Conservation (phyloP, 148 eudicot species). For the Camellia sinensis region DNA sequence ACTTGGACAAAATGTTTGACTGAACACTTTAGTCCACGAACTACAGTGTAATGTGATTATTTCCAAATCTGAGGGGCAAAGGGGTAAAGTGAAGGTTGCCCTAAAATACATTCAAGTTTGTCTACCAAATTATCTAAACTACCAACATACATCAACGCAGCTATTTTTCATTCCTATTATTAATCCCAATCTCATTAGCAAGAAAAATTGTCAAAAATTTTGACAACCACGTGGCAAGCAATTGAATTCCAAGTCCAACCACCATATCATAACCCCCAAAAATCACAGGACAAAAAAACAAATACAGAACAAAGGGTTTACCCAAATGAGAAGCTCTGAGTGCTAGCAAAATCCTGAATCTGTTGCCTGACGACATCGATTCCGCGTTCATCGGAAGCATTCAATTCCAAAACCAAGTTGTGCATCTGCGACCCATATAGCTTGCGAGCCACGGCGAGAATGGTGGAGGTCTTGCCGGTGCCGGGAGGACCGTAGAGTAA, state of each 20-base stretch:
- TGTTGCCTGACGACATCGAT: constrained; percentile 97
- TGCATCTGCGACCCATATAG: constrained; percentile 78
- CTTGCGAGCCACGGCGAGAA: constrained; percentile 86
- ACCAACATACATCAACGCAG: background rate
- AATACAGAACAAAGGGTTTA: constrained; percentile 20
- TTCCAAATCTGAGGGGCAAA: no score
- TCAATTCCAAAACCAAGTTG: constrained; percentile 90
- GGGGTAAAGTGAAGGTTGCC: no score
- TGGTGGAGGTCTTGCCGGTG: constrained; percentile 93
- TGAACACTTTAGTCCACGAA: no score
- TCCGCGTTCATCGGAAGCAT: constrained; percentile 98
- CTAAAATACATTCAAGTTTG: background rate
- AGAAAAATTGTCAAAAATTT: background rate
- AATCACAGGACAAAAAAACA: background rate
- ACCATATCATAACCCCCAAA: background rate
- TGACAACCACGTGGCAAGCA: background rate
- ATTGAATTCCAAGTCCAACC: background rate
- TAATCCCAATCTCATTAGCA: background rate
- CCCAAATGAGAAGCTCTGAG: constrained; percentile 97
- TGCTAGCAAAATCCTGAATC: constrained; percentile 98
- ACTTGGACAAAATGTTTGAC: no score
- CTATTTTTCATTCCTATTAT: background rate
- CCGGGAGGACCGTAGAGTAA: constrained; percentile 96
- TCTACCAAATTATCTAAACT: background rate
- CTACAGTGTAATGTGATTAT: no score